phyloP scores from a whole-genome alignment of 139 green algal species.

The Closterium sp. region DNA sequence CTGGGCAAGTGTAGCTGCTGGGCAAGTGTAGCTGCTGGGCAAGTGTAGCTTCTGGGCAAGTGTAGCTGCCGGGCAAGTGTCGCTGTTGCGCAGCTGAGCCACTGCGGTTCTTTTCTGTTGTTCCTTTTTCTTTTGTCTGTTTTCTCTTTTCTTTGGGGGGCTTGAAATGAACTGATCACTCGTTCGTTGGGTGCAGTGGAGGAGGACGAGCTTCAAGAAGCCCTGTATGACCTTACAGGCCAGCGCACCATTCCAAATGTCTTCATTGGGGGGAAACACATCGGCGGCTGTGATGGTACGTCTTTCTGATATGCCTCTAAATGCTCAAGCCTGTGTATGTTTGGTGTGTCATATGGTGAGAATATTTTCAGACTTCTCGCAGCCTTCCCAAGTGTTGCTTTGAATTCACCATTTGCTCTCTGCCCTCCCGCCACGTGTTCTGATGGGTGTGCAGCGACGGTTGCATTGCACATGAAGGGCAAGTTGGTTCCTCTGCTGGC shows the following conservation, averaged over 20 bases:
- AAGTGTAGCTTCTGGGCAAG: not conserved
- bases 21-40: not conserved
- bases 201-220: conserved; percentile 42
- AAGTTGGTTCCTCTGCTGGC: not conserved
- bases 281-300: not conserved
- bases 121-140: too few relatives aligned
- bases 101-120: not conserved
- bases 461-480: not conserved
- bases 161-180: not conserved
- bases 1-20: not conserved
- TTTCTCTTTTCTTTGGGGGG: too few relatives aligned
- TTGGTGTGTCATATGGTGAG: not conserved
- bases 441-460: not conserved
- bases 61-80: not conserved
- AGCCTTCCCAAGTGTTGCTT: too few relatives aligned
- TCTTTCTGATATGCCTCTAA: not conserved
- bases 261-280: conserved; percentile 35
- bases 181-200: conserved; percentile 11
- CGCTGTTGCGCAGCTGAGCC: too few relatives aligned
- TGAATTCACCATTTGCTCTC: too few relatives aligned
- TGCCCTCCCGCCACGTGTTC: too few relatives aligned
- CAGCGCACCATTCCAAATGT: conserved; percentile 49
- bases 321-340: too few relatives aligned
- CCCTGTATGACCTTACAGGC: conserved; percentile 47
- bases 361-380: not conserved